phyloP scores from a whole-genome alignment of 768 basidiomycete genomes.

The Russula sp. region DNA sequence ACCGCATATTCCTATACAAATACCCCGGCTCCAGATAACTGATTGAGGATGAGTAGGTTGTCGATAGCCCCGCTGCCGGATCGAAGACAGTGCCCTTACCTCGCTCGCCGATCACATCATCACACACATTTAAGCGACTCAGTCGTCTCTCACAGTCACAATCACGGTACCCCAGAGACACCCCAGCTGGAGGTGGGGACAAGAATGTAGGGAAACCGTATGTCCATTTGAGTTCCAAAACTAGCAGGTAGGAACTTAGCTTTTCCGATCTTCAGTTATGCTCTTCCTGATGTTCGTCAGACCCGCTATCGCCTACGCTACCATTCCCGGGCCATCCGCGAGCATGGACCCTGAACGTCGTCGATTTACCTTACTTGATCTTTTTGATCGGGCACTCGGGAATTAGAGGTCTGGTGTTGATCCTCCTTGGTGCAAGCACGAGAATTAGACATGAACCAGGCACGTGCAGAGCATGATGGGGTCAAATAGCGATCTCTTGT shows the following conservation, averaged over 20 bases:
- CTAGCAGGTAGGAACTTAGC: conserved; percentile 47
- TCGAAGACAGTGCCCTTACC: background rate
- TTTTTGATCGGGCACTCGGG: conserved; percentile 56
- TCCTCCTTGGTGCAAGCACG: conserved; percentile 46
- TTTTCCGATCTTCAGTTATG: background rate
- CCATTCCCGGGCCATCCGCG: conserved; percentile 46
- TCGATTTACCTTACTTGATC: conserved; percentile 52
- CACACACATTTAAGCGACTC: conserved; percentile 1
- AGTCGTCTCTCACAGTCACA: background rate
- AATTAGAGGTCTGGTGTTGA: conserved; percentile 27
- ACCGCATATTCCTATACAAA: conserved; percentile 20
- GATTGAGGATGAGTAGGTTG: conserved; percentile 44
- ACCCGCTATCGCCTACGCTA: conserved; percentile 45
- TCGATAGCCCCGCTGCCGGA: conserved; percentile 1
- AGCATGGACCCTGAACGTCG: conserved; percentile 63
- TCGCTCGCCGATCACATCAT: no score
- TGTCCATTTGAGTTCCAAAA: conserved; percentile 53
- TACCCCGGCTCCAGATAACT: conserved; percentile 24
- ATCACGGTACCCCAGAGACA: conserved; percentile 17
- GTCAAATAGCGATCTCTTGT: conserved; percentile 51
- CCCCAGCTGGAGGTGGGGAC: conserved; percentile 56
- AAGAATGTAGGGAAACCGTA: conserved; percentile 44
- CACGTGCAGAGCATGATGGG: conserved; percentile 58
- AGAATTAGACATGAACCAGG: conserved; percentile 58
- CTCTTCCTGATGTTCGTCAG: conserved; percentile 36